These are phyloP conservation scores for Prunus dulcis DNA, from an alignment of 306 rosid species.

Conservation along the genomic window DNA sequence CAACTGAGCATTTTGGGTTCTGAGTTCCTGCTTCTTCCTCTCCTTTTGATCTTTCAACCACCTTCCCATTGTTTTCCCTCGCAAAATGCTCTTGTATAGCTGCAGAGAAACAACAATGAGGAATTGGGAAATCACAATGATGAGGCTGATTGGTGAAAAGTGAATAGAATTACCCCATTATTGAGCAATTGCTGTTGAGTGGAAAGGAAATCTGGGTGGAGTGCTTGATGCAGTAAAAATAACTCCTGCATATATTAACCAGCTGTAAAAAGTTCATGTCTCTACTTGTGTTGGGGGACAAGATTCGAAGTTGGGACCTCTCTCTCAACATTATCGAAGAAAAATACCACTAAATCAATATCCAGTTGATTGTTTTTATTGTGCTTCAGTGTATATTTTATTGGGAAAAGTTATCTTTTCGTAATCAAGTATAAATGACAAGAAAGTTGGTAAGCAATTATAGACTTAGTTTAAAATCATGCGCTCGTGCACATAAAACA, in stretches of 20 bases:
- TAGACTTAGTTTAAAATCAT: neutral
- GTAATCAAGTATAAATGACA: neutral
- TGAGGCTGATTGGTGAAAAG: conserved; percentile 20
- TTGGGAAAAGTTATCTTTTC: neutral
- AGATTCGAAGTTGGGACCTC: too few relatives aligned
- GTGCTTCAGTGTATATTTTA: neutral
- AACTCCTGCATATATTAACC: conserved; percentile 52
- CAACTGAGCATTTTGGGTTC: conserved; percentile 84
- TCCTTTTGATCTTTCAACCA: conserved; percentile 91
- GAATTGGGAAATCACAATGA: conserved; percentile 1
- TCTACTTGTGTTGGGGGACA: neutral
- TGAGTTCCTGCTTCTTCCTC: conserved; percentile 88
- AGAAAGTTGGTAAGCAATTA: neutral
- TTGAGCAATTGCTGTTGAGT: conserved; percentile 66
- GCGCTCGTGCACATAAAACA: conserved; percentile 2
- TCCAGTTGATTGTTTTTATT: neutral
- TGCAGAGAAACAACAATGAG: conserved; percentile 36
- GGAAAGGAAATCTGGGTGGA: conserved; percentile 75
- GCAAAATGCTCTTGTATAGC: conserved; percentile 73
- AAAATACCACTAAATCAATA: too few relatives aligned
- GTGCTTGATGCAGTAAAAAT: conserved; percentile 75
- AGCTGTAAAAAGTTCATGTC: conserved; percentile 9
- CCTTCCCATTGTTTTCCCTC: conserved; percentile 74
- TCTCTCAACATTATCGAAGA: too few relatives aligned
- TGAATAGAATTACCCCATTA: conserved; percentile 55